Evolutionary conservation across 2,329 filamentous ascomycete species (phyloP), one percentile per base, ranked within the genome.

Genomic region (Aspergillus sp.): DNA sequence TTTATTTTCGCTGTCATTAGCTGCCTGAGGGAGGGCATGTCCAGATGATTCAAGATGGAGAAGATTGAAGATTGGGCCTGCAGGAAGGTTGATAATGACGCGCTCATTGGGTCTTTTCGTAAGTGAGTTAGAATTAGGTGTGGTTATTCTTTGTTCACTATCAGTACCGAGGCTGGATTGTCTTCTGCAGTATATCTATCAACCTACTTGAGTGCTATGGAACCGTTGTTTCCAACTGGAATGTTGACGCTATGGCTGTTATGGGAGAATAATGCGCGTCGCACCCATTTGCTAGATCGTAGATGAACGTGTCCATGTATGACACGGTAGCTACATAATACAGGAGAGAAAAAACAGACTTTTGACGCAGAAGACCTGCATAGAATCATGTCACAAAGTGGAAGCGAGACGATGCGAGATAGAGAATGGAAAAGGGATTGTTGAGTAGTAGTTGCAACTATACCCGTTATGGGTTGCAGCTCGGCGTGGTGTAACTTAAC

Each of bases 41-140:
- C 21, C 15, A 5, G 23, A 36, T 36, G 13, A 5, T 8, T 9
- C 5, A 19, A 28, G 9, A 19, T 2, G 9, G 5, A 2, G 28
- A 8, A 51, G 59, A 3, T 6, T n/a, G 28, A 74, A 74, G 10
- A 75, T 38, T 23, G 76, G 74, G 12, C 76, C 76, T 15, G 72
- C 66, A n/a, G 76, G 76, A 6, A 79, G 69, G 47, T 75, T 72
- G 36, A 79, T 64, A 38, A 77, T 71, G 9, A 78, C 68, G 65
- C 73, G 73, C 25, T 67, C 66, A 10, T 52, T 53, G 17, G 38
- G 47, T 45, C 53, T 13, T 10, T 54, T 23, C 4, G 57, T 30
- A n/a, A 32, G 4, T 13, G 32, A 36, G 5, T 13, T 36, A 21
- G 32, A 43, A 30, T 8, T 36, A 13, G 67, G 63, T 39, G 66